Percentiles rank a stretch among this genome's conserved stretches.
phyloP scores from a whole-genome alignment of 2,329 filamentous ascomycete genomes.

The Scleromitrula shiraiana region DNA sequence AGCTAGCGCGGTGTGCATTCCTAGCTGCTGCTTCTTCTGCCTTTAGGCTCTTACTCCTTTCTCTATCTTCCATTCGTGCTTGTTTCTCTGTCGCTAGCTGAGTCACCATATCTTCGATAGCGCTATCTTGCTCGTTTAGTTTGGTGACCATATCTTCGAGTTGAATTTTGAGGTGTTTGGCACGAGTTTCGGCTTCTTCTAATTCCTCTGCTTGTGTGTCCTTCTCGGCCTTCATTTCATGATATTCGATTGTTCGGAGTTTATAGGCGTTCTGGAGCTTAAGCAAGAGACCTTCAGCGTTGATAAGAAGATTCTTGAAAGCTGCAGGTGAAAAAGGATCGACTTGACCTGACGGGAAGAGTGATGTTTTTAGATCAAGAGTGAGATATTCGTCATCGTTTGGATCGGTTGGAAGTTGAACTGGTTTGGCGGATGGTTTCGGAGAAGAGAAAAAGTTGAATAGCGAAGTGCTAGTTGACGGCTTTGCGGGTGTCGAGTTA shows the following conservation, averaged over 20 bases:
- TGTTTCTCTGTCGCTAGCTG: slow-evolving; percentile 45
- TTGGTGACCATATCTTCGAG: slow-evolving; percentile 50
- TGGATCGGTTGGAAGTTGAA: slow-evolving; percentile 20
- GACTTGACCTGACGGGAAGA: slow-evolving; percentile 42
- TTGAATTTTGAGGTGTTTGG: slow-evolving; percentile 48
- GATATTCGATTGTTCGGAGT: slow-evolving; percentile 40
- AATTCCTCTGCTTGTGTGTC: slow-evolving; percentile 46
- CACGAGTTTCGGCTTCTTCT: slow-evolving; percentile 46
- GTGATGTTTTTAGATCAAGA: slow-evolving; percentile 46
- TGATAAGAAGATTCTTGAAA: slow-evolving; percentile 53
- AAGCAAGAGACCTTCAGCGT: slow-evolving; percentile 46
- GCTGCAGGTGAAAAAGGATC: slow-evolving; percentile 50
- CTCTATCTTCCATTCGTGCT: slow-evolving; percentile 23
- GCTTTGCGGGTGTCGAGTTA: slow-evolving; percentile 9
- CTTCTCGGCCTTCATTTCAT: slow-evolving; percentile 45
- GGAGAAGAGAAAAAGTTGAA: slow-evolving; percentile 24
- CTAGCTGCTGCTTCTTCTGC: slow-evolving; percentile 3
- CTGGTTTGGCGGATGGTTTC: slow-evolving; percentile 19
- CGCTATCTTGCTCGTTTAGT: slow-evolving; percentile 45
- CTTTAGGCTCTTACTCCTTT: slow-evolving; percentile 20
- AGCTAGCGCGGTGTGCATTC: not conserved
- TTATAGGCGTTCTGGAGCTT: slow-evolving; percentile 54
- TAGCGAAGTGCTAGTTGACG: slow-evolving; percentile 12
- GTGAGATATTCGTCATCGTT: slow-evolving; percentile 46
- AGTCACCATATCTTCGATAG: slow-evolving; percentile 42